Percentiles rank a stretch among this genome's conserved stretches.
Conservation (phyloP, 768 basidiomycete species). For the Sporobolomyces phaffii region DNA sequence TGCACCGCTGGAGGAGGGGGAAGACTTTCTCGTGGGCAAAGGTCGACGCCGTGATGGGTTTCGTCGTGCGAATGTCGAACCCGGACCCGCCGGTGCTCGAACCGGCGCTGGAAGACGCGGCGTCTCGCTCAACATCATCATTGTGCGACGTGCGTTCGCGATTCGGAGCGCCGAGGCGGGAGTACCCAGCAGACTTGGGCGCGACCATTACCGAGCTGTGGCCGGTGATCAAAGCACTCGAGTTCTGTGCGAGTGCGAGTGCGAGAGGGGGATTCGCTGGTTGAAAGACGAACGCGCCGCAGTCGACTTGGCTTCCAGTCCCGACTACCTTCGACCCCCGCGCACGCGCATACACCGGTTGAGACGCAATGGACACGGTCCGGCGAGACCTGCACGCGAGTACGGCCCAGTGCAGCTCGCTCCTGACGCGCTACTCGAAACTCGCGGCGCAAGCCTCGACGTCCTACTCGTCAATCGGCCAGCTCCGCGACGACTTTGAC, state of each 20-base stretch:
- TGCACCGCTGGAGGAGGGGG: constrained; percentile 22
- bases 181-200: not conserved
- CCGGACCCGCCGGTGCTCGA: not conserved
- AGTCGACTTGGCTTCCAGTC: not conserved
- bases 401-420: constrained; percentile 84
- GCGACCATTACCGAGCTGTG: not conserved
- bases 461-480: constrained; percentile 50
- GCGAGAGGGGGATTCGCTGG: no score
- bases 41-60: constrained; percentile 2
- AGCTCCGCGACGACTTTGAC: constrained; percentile 45
- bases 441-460: constrained; percentile 57
- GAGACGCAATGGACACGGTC: constrained; percentile 56
- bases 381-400: constrained; percentile 88
- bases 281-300: no score
- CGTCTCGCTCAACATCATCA: no score
- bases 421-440: constrained; percentile 83
- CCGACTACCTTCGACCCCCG: no score
- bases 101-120: not conserved
- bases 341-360: no score
- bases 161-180: not conserved
- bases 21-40: constrained; percentile 26
- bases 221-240: no score
- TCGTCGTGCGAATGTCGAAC: constrained; percentile 6
- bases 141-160: no score
- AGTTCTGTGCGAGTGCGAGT: not conserved